Evolutionary conservation across 2,329 filamentous ascomycete genomes (phyloP).

Genomic region (Fusarium burgessii): DNA sequence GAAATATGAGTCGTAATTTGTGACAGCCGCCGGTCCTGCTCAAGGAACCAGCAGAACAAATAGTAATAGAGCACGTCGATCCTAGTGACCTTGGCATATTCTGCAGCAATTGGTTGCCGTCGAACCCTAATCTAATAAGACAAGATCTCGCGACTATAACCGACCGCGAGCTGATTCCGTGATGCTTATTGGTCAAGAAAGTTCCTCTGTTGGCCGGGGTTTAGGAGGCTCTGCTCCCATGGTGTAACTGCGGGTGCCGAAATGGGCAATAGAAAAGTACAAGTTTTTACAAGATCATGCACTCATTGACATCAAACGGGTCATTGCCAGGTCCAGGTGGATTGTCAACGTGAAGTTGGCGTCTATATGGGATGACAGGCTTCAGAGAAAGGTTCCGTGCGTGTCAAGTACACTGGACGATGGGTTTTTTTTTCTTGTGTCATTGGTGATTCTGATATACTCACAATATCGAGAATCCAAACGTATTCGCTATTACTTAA

Average conservation of each 20-base stretch:
- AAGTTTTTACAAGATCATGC: neutral
- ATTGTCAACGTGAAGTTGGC: neutral
- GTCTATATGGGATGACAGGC: neutral
- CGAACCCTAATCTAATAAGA: neutral
- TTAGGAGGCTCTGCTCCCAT: conserved; percentile 19
- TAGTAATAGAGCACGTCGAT: conserved; percentile 4
- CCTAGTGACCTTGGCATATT: neutral
- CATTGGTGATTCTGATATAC: neutral
- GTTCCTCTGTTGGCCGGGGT: conserved; percentile 37
- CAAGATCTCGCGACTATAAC: conserved; percentile 2
- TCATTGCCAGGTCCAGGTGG: neutral
- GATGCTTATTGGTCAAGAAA: conserved; percentile 48
- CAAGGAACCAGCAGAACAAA: conserved; percentile 23
- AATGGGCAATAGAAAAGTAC: conserved; percentile 7
- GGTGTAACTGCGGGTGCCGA: neutral
- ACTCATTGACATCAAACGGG: neutral
- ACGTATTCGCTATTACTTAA: neutral
- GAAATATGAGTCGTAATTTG: neutral
- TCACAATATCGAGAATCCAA: neutral
- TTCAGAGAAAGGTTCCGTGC: conserved; percentile 34
- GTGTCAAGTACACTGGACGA: neutral
- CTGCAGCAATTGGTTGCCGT: neutral
- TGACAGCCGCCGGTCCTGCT: neutral
- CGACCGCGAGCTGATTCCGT: neutral
- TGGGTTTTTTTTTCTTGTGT: neutral